Percentiles rank a stretch among this genome's conserved stretches.
Conservation (phyloP, 2,329 filamentous ascomycete genomes). For the Fusarium sp. region DNA sequence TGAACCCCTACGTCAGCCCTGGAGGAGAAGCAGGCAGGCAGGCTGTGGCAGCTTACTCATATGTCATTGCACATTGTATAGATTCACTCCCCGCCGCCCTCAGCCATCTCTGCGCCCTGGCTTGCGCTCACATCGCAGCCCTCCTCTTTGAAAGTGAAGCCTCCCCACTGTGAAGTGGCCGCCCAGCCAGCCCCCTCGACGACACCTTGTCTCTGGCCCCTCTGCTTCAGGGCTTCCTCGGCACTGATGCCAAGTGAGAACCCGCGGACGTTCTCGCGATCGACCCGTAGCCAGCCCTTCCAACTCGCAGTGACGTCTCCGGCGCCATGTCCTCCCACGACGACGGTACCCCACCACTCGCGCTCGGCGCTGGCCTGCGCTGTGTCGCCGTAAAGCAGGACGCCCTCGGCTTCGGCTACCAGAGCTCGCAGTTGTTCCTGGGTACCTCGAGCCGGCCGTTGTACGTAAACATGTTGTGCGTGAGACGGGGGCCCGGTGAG, state of each 20-base stretch:
- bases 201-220: constrained; percentile 52
- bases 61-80: background rate
- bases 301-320: constrained; percentile 50
- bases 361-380: constrained; percentile 57
- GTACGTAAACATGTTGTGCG: constrained; percentile 64
- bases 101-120: background rate
- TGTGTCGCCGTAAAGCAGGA: constrained; percentile 62
- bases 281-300: constrained; percentile 66
- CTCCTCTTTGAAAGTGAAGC: constrained; percentile 55
- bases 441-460: constrained; percentile 52
- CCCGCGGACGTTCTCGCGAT: constrained; percentile 55
- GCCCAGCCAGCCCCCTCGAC: constrained; percentile 60
- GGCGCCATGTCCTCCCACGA: constrained; percentile 58
- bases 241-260: constrained; percentile 56
- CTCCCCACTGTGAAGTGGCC: constrained; percentile 63
- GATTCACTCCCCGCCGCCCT: background rate
- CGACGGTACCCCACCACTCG: constrained; percentile 70
- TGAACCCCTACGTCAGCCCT: constrained; percentile 12
- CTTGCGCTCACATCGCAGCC: background rate
- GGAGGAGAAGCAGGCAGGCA: constrained; percentile 2
- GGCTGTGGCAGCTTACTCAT: background rate
- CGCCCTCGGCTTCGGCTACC: constrained; percentile 56
- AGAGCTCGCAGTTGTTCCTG: constrained; percentile 49
- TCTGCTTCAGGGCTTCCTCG: constrained; percentile 59
- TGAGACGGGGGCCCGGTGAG: constrained; percentile 54